Percentiles rank a stretch among this genome's conserved stretches.
phyloP scores from a whole-genome alignment of 2,329 filamentous ascomycete species.

The Colletotrichum falcatum region DNA sequence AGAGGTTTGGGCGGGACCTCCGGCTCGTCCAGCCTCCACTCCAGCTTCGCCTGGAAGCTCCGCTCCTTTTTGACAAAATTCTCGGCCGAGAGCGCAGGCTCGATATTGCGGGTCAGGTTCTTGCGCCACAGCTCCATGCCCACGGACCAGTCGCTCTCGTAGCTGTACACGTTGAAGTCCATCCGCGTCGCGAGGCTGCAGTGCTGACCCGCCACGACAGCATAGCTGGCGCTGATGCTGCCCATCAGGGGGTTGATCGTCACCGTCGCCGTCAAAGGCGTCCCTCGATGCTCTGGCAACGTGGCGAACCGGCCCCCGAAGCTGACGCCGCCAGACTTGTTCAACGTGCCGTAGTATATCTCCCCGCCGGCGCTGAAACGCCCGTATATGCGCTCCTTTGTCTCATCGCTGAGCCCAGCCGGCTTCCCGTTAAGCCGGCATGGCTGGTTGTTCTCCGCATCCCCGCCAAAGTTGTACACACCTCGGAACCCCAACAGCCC shows the following conservation, averaged over 20 bases:
- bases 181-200: conserved; percentile 90
- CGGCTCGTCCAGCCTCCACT: conserved; percentile 60
- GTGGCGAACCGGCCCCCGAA: conserved; percentile 92
- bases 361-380: conserved; percentile 93
- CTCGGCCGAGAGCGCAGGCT: conserved; percentile 39
- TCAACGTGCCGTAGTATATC: conserved; percentile 93
- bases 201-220: conserved; percentile 85
- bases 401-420: conserved; percentile 49
- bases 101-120: conserved; percentile 44
- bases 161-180: conserved; percentile 98
- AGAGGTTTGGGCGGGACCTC: conserved; percentile 20
- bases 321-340: conserved; percentile 93
- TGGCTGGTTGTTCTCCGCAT: conserved; percentile 58
- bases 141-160: conserved; percentile 92
- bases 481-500: conserved; percentile 88
- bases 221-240: conserved; percentile 90
- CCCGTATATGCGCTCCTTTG: conserved; percentile 74
- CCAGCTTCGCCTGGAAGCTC: conserved; percentile 63
- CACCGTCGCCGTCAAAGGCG: conserved; percentile 92
- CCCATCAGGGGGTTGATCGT: conserved; percentile 96
- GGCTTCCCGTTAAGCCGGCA: conserved; percentile 42
- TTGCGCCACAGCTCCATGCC: conserved; percentile 94
- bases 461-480: conserved; percentile 92
- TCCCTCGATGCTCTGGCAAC: conserved; percentile 81
- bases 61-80: conserved; percentile 49